Base-by-base conservation (phyloP, 2,329 filamentous ascomycete genomes). In the Cladorrhinum sp. region DNA sequence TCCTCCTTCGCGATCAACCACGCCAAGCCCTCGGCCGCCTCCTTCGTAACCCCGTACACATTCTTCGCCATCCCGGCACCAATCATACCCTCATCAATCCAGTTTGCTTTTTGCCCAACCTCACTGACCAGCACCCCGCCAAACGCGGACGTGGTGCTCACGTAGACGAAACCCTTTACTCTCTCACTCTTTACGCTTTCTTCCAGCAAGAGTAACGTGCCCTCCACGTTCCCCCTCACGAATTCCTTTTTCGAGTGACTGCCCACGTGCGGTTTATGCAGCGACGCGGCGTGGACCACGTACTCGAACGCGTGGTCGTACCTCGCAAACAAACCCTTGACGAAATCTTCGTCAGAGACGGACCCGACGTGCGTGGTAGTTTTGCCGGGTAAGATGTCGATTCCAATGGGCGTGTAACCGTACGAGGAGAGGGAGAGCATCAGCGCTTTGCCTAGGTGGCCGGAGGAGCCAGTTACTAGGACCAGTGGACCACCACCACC, bases 31-130 rank as follows among this genome's bases (percentile, higher is more conserved):
- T 82, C 79, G 3, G 79, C 79, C 1, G 78, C 77, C 16, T 74
- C 70, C 54, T 82, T 82, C 18, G 79, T 81, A 2, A 74, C 73
- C 57, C 79, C 79, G 63, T 81, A 80, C 50, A 80, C 78, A 66
- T 81, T 81, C 61, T 80, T 80, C 1, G 78, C 77, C 20, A 71
- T 63, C 41, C 41, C 41, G 4, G 8, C 16, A 7, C 41, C 75
- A 0, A 70, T 68, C 7, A 79, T 74, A 0, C 62, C 38, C 64
- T 80, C 78, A 64, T 76, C 70, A 62, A 80, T 80, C 77, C 77
- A 79, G 1, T 71, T 75, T 0, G 78, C 77, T 1, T 77, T 76
- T 0, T 61, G 54, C 1, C 75, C 76, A 0, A 69, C 69, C 1
- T 60, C 54, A 0, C 77, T 76, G 55, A 72, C 73, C 7, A 80